phyloP scores from a whole-genome alignment of 1,284 basidiomycete species.

The Paramarasmius palmivorus region DNA sequence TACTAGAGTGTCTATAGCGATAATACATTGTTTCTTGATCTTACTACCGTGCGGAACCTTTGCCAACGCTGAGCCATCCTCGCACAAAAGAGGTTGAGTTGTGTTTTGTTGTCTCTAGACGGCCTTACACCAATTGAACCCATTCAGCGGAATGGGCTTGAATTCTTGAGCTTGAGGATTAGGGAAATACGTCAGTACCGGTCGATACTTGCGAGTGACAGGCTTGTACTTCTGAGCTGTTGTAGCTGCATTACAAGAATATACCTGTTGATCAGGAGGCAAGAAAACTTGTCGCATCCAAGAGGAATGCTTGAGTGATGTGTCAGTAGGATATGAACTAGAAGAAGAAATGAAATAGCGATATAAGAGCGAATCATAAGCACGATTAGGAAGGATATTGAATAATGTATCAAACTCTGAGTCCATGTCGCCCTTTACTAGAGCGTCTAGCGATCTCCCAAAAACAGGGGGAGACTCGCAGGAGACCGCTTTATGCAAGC shows the following conservation, averaged over 20 bases:
- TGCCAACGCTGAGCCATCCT: too few species aligned
- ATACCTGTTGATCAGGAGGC: neutral
- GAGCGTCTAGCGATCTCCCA: neutral
- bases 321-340: neutral
- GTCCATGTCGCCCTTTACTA: slow-evolving; percentile 1
- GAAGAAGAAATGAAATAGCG: neutral
- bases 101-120: too few species aligned
- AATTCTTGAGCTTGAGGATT: slow-evolving; percentile 18
- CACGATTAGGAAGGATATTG: slow-evolving; percentile 14
- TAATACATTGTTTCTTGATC: too few species aligned
- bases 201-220: slow-evolving; percentile 28
- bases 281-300: slow-evolving; percentile 13
- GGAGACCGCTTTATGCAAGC: neutral
- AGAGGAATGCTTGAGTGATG: slow-evolving; percentile 31
- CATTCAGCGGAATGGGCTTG: too few species aligned
- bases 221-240: slow-evolving; percentile 29
- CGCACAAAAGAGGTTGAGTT: too few species aligned
- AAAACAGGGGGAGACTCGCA: neutral
- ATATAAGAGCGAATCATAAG: slow-evolving; percentile 18
- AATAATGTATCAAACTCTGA: slow-evolving; percentile 17
- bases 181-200: slow-evolving; percentile 32
- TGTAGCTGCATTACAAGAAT: neutral
- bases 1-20: too few species aligned
- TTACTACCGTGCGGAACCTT: too few species aligned
- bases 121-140: too few species aligned